phyloP scores from a whole-genome alignment of 2,329 filamentous ascomycete species.

The Aspergillus intermedius region DNA sequence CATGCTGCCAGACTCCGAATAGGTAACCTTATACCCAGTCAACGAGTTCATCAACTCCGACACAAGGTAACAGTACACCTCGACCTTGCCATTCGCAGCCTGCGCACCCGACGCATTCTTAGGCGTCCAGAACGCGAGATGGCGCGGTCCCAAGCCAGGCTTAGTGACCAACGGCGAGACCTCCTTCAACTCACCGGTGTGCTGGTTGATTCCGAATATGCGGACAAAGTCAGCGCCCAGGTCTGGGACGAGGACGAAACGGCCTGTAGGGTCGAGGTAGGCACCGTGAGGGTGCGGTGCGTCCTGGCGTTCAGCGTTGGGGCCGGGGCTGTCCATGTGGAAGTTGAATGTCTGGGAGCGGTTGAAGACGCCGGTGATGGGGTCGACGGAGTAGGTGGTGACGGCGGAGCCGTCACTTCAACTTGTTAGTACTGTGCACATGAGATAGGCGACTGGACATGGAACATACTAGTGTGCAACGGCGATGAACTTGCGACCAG shows the following conservation, averaged over 20 bases:
- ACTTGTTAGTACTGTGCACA: background rate
- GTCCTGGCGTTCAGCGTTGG: slow-evolving; percentile 47
- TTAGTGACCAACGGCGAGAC: slow-evolving; percentile 40
- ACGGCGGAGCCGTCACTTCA: slow-evolving; percentile 9
- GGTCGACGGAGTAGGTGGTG: slow-evolving; percentile 8
- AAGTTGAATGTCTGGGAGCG: slow-evolving; percentile 12
- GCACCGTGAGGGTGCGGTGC: slow-evolving; percentile 51
- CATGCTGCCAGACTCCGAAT: slow-evolving; percentile 5
- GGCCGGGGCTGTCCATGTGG: slow-evolving; percentile 27
- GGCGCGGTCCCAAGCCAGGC: slow-evolving; percentile 48
- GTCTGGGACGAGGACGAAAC: slow-evolving; percentile 49
- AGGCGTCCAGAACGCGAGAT: slow-evolving; percentile 47
- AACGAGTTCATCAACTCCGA: slow-evolving; percentile 14
- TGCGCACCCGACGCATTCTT: slow-evolving; percentile 1
- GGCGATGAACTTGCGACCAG: slow-evolving; percentile 8
- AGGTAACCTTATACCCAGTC: slow-evolving; percentile 12
- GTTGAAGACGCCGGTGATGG: slow-evolving; percentile 2
- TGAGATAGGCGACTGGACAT: background rate
- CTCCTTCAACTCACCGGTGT: slow-evolving; percentile 41
- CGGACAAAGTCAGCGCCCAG: slow-evolving; percentile 51
- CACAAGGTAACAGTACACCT: slow-evolving; percentile 12
- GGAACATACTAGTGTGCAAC: slow-evolving; percentile 15
- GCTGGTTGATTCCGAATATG: slow-evolving; percentile 46
- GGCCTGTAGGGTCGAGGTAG: slow-evolving; percentile 34
- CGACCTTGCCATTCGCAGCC: slow-evolving; percentile 1